These are phyloP conservation scores for Davidsoniella virescens DNA, from an alignment of 2,329 filamentous ascomycete species.

Conservation along the genomic window DNA sequence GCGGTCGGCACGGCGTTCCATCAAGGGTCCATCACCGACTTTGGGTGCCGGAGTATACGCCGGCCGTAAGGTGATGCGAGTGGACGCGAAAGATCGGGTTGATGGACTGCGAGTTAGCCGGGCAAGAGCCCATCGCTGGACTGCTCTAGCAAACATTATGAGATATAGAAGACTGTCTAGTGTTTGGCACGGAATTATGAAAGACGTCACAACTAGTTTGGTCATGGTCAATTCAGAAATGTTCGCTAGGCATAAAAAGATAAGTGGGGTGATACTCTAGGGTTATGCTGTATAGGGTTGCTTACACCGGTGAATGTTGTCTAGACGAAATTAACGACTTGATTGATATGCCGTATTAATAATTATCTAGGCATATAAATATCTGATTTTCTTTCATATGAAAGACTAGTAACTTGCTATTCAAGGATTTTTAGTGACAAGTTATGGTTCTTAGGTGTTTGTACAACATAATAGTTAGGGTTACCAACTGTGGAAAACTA, in stretches of 20 bases:
- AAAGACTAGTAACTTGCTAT: too few relatives aligned
- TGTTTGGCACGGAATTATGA: background rate
- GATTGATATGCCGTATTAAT: too few relatives aligned
- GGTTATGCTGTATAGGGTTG: background rate
- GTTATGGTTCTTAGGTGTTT: too few relatives aligned
- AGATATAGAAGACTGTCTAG: too few relatives aligned
- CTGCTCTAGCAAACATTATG: conserved; percentile 10
- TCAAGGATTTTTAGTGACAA: too few relatives aligned
- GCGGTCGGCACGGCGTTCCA: conserved; percentile 48
- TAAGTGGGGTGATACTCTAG: background rate
- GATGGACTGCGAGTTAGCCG: background rate
- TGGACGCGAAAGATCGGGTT: background rate
- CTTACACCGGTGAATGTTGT: too few relatives aligned
- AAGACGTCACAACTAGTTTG: background rate
- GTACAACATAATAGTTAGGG: too few relatives aligned
- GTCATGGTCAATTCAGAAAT: background rate
- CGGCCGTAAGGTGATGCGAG: conserved; percentile 24
- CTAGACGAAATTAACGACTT: too few relatives aligned
- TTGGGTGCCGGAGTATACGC: conserved; percentile 39
- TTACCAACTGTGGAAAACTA: too few relatives aligned
- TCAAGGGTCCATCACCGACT: conserved; percentile 43
- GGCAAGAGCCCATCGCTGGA: conserved; percentile 5
- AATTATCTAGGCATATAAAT: too few relatives aligned
- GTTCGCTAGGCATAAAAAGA: background rate
- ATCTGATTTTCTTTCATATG: too few relatives aligned